Conservation (phyloP, 129 eudicot genomes). For the Gnaphalium uliginosum region DNA sequence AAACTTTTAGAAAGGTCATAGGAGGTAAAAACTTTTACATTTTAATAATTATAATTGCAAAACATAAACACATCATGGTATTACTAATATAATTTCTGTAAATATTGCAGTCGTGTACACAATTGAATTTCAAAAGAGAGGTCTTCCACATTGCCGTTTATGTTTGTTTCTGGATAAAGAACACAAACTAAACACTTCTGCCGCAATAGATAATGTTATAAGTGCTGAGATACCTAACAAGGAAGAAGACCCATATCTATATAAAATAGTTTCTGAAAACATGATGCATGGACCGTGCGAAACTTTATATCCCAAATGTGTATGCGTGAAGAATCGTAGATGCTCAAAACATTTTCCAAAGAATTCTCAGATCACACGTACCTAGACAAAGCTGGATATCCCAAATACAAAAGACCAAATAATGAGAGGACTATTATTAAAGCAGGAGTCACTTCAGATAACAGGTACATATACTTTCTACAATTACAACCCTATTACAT, state of each 20-base stretch:
- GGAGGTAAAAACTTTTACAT: constrained; percentile 11
- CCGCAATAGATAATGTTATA: neutral
- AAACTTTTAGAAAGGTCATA: no score
- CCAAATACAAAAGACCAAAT: neutral
- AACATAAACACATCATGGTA: no score
- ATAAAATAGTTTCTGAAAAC: neutral
- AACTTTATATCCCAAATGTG: neutral
- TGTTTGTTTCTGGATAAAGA: neutral
- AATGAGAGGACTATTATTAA: neutral
- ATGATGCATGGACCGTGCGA: constrained; percentile 37
- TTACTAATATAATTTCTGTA: no score
- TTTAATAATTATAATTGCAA: no score
- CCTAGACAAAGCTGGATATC: neutral
- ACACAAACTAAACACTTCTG: neutral
- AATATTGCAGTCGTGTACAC: constrained; percentile 19
- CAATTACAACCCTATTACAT: no score
- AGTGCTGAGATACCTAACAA: constrained; percentile 6
- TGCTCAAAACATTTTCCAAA: constrained; percentile 20
- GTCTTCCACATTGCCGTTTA: constrained; percentile 22
- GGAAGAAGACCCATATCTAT: neutral
- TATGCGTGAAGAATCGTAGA: neutral
- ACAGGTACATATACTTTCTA: neutral
- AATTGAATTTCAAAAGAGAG: constrained; percentile 27
- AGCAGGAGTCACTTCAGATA: neutral
- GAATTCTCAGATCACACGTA: neutral